Base-by-base conservation (phyloP, 2,329 filamentous ascomycete genomes). In the Aspergillus carbonarius region DNA sequence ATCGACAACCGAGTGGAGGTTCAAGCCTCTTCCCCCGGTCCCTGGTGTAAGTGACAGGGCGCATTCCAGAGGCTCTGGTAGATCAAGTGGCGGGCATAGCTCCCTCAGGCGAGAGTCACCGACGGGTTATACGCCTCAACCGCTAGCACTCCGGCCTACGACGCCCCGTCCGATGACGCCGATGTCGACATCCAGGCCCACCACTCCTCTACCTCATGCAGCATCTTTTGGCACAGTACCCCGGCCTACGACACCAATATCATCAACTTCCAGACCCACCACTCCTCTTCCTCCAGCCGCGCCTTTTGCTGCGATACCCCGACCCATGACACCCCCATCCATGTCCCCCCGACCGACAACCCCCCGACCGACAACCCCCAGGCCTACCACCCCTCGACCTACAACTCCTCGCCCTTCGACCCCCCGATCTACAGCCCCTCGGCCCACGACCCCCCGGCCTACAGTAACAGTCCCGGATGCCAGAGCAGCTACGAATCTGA, bases 21-120 rank as follows among this genome's bases (percentile, higher is more conserved):
- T 42, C 17, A 54, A 54, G 37, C 51, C 51, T 15, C 37, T 54
- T 17, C 51, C 51, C 23, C 51, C 51, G 1, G 51, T 54, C 20
- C 51, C 51, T 17, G 23, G 40, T 17, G 20, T 42, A 20, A n/a
- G 40, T 32, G 51, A 42, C 25, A 34, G 18, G n/a, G 37, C 39
- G 12, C 17, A n/a, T 4, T 47, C 23, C 6, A 25, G 42, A 17
- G 20, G 13, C 9, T 47, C 15, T 4, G 44, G 44, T 27, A 48
- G 44, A 30, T 30, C 44, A 8, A 48, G 44, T 48, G 44, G 44
- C 25, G 44, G 44, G n/a, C 44, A 48, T 34, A 32, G 37, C 51
- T 54, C 51, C 17, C 12, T 42, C 37, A 42, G 23, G 4, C 34
- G 51, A 17, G 37, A 54, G 39, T 44, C 51, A 8, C 25, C 40